phyloP scores from a whole-genome alignment of 2,329 filamentous ascomycete genomes.

The Chrysosporium queenslandicum region DNA sequence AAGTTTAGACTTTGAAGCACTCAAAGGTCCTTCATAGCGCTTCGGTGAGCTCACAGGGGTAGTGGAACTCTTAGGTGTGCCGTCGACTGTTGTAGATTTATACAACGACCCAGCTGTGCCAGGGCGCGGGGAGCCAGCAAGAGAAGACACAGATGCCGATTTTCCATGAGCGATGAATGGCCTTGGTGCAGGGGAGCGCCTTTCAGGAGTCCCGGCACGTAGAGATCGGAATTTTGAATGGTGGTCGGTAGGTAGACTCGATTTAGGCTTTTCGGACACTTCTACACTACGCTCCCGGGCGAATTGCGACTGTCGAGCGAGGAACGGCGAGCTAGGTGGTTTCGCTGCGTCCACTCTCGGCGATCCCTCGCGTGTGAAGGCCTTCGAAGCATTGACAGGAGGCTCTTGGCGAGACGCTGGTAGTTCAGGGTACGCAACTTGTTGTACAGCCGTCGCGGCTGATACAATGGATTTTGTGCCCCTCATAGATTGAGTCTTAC shows the following conservation, averaged over 20 bases:
- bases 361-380: conserved; percentile 36
- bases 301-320: conserved; percentile 3
- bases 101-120: conserved; percentile 38
- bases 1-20: conserved; percentile 84
- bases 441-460: conserved; percentile 22
- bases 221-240: conserved; percentile 10
- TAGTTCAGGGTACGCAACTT: conserved; percentile 32
- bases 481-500: conserved; percentile 43
- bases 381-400: conserved; percentile 15
- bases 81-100: conserved; percentile 54
- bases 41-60: conserved; percentile 49
- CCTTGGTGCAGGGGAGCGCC: conserved; percentile 16
- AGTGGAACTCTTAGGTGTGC: conserved; percentile 45
- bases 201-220: conserved; percentile 14
- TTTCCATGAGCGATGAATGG: conserved; percentile 46
- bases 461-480: conserved; percentile 39
- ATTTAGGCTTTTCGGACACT: conserved; percentile 1
- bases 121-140: conserved; percentile 43
- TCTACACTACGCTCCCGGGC: background rate
- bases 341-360: background rate
- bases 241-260: background rate
- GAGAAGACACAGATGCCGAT: conserved; percentile 51
- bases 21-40: conserved; percentile 66
- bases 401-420: conserved; percentile 16
- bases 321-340: conserved; percentile 10